Conservation (phyloP, 2,329 filamentous ascomycete genomes). For the Tolypocladium sp. region DNA sequence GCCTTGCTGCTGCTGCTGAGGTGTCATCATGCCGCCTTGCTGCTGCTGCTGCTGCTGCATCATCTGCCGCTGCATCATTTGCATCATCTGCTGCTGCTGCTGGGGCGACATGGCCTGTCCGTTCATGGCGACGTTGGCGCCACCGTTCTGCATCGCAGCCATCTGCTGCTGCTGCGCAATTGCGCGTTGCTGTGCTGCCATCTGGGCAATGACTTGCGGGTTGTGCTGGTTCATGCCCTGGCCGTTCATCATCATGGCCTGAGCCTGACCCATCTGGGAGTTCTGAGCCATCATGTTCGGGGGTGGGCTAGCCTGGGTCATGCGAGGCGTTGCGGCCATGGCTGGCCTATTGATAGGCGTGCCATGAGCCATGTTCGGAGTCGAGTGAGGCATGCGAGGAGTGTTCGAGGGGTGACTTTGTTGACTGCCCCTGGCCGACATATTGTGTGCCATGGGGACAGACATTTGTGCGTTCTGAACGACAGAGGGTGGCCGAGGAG, state of each 20-base stretch:
- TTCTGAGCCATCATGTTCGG: conserved; percentile 49
- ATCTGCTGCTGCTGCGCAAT: conserved; percentile 37
- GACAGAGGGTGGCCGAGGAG: conserved; percentile 56
- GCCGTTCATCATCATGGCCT: conserved; percentile 43
- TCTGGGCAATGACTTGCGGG: conserved; percentile 31
- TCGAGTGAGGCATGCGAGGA: conserved; percentile 51
- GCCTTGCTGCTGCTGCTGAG: conserved; percentile 22
- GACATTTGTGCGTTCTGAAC: conserved; percentile 51
- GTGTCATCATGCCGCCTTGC: too few relatives aligned
- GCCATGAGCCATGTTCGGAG: conserved; percentile 50
- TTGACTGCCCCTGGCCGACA: conserved; percentile 56
- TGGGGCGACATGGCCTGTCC: conserved; percentile 24
- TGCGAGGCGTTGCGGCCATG: conserved; percentile 49
- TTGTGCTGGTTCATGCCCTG: conserved; percentile 30
- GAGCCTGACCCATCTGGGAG: conserved; percentile 41
- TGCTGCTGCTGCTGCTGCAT: conserved; percentile 31
- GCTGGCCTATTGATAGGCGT: conserved; percentile 47
- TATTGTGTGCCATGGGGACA: conserved; percentile 51
- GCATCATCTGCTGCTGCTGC: conserved; percentile 27
- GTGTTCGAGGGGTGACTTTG: conserved; percentile 57
- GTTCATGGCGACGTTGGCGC: conserved; percentile 25
- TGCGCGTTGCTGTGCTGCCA: conserved; percentile 38
- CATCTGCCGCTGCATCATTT: conserved; percentile 27
- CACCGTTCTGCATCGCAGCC: conserved; percentile 28
- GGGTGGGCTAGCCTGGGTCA: conserved; percentile 53